These are phyloP conservation scores for Nicotiana tomentosiformis DNA, from an alignment of 257 asterid genomes.

Conservation along the genomic window DNA sequence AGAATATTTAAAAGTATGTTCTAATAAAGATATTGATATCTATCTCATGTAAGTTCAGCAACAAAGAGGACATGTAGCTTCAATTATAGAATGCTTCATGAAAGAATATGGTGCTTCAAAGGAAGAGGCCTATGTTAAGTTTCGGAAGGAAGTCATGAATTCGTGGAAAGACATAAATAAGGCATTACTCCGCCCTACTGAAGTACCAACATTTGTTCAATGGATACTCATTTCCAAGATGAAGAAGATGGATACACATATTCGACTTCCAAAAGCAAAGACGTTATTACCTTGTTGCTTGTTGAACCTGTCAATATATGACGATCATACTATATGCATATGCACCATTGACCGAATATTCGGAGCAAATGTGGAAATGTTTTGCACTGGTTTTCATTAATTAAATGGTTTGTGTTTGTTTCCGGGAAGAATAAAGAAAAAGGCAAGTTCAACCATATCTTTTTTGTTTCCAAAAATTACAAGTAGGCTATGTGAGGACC, in stretches of 20 bases:
- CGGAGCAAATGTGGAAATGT: too few relatives aligned
- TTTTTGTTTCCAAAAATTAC: too few relatives aligned
- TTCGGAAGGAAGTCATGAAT: neutral
- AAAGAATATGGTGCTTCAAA: slow-evolving; percentile 7
- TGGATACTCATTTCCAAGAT: neutral
- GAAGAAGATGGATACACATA: slow-evolving; percentile 11
- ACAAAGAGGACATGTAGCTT: neutral
- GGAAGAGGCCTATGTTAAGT: slow-evolving; percentile 4
- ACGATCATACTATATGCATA: neutral
- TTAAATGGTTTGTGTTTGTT: too few relatives aligned
- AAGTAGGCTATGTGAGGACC: too few relatives aligned
- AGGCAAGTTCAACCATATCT: too few relatives aligned
- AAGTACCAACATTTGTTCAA: neutral
- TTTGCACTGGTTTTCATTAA: too few relatives aligned
- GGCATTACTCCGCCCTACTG: neutral
- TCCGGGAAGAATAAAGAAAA: too few relatives aligned
- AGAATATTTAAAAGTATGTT: neutral
- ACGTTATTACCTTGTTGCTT: neutral
- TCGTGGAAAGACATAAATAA: slow-evolving; percentile 20
- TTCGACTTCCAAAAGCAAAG: slow-evolving; percentile 1
- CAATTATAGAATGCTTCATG: slow-evolving; percentile 21
- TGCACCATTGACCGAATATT: too few relatives aligned
- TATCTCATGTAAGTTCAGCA: neutral
- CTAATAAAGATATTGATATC: neutral
- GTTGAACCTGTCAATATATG: neutral